Evolutionary conservation across 2,329 filamentous ascomycete genomes (phyloP).

Genomic region (Fusarium oligoseptatum): DNA sequence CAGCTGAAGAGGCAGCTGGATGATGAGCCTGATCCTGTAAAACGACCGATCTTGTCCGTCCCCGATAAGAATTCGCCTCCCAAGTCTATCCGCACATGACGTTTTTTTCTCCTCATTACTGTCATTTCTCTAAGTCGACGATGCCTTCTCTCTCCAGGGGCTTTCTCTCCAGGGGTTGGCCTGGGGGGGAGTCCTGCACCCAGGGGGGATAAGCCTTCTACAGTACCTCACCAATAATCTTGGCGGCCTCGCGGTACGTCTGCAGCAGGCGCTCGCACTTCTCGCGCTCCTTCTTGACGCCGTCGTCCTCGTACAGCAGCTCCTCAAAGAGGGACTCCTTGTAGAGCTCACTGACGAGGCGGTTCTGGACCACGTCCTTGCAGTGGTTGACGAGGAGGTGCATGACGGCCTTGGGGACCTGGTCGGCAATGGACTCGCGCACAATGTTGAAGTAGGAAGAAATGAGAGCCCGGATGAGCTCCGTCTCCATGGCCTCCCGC

Average conservation of each 20-base stretch:
- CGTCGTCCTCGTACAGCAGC: constrained; percentile 96
- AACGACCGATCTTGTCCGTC: constrained; percentile 32
- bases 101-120: constrained; percentile 37
- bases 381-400: constrained; percentile 98
- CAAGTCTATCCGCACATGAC: constrained; percentile 37
- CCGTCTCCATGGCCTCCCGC: constrained; percentile 95
- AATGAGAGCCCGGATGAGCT: constrained; percentile 95
- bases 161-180: constrained; percentile 23
- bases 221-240: constrained; percentile 97
- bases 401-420: constrained; percentile 99
- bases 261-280: constrained; percentile 97
- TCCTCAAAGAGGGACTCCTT: constrained; percentile 92
- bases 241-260: constrained; percentile 97
- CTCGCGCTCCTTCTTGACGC: constrained; percentile 95
- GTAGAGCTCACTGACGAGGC: constrained; percentile 95
- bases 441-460: constrained; percentile 99
- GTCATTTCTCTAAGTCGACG: constrained; percentile 32
- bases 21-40: constrained; percentile 2
- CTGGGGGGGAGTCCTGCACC: neutral
- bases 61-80: constrained; percentile 26
- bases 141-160: constrained; percentile 21
- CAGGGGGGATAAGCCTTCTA: constrained; percentile 75
- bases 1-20: neutral
- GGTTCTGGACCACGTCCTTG: constrained; percentile 97
- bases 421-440: constrained; percentile 96